Evolutionary conservation across 345 rosid species (phyloP).

Genomic region (Salix exigua): DNA sequence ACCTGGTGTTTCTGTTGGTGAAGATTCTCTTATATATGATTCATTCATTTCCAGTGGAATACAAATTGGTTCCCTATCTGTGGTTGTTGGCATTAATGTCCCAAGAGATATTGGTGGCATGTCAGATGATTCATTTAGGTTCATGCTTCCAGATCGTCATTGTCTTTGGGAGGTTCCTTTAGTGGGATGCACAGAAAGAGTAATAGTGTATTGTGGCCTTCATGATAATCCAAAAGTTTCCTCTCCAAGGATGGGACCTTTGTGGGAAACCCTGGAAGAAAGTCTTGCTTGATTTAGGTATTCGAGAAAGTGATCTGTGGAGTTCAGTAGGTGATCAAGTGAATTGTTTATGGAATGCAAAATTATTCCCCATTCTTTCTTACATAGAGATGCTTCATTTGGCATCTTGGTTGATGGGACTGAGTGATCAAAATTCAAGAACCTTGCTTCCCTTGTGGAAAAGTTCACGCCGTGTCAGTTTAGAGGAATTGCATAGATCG

Average conservation of each 20-base stretch:
- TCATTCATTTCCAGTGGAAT: conserved; percentile 63
- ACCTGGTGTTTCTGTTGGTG: conserved; percentile 82
- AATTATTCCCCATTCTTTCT: conserved; percentile 67
- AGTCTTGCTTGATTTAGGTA: conserved; percentile 62
- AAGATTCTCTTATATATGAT: conserved; percentile 88
- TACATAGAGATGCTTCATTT: conserved; percentile 71
- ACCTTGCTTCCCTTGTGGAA: conserved; percentile 61
- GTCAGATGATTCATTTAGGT: conserved; percentile 41
- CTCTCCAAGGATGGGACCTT: conserved; percentile 63
- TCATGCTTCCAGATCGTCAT: conserved; percentile 92
- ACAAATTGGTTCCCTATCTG: conserved; percentile 84
- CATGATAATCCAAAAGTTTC: conserved; percentile 81
- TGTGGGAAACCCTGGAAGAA: conserved; percentile 90
- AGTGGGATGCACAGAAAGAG: conserved; percentile 57
- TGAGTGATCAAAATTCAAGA: conserved; percentile 42
- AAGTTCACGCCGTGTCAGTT: conserved; percentile 71
- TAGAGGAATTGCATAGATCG: conserved; percentile 93
- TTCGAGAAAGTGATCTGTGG: conserved; percentile 80
- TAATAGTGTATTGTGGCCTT: conserved; percentile 84
- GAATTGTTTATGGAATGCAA: conserved; percentile 91
- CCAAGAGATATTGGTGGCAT: conserved; percentile 37
- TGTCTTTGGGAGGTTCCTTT: conserved; percentile 99
- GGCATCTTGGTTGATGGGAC: conserved; percentile 92
- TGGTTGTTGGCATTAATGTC: conserved; percentile 77
- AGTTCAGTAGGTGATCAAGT: conserved; percentile 47